Percentiles rank a stretch among this genome's conserved stretches.
Evolutionary conservation across 2,329 filamentous ascomycete genomes (phyloP).

Genomic region (Salinomyces thailandicus): DNA sequence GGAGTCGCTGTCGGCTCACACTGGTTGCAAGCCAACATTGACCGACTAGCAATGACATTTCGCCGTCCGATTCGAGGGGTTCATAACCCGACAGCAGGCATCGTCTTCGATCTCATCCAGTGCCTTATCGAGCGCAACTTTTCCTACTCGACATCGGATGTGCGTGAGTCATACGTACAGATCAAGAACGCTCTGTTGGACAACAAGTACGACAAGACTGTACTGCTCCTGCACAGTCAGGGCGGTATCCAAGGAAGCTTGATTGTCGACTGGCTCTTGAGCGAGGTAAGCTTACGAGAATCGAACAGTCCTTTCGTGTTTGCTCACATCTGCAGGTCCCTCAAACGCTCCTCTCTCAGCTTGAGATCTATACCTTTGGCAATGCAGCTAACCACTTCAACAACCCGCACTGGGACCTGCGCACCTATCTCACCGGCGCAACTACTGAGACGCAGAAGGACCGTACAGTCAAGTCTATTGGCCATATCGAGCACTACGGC

Average conservation of each 20-base stretch:
- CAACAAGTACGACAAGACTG: neutral
- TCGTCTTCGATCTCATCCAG: neutral
- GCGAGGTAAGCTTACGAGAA: neutral
- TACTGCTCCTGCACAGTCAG: neutral
- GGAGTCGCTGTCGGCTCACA: neutral
- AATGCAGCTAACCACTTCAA: slow-evolving; percentile 2
- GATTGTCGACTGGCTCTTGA: neutral
- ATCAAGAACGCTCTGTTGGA: neutral
- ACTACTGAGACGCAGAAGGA: neutral
- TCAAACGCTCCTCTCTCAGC: neutral
- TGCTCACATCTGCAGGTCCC: too few species aligned
- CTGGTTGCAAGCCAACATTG: slow-evolving; percentile 1
- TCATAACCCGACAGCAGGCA: neutral
- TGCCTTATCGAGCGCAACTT: slow-evolving; percentile 1
- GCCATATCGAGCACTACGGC: slow-evolving; percentile 1
- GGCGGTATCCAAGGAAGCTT: slow-evolving; percentile 1
- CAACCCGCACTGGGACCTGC: slow-evolving; percentile 1
- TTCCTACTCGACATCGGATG: neutral
- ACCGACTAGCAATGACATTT: neutral
- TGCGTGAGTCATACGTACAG: neutral
- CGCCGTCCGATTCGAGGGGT: neutral
- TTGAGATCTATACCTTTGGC: neutral
- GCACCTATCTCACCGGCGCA: neutral
- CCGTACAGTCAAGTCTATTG: neutral
- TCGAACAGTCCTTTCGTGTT: too few species aligned